A percentile compares a stretch with the other conserved stretches of the same genome.
Conservation (phyloP, 306 rosid genomes). For the Gastrolobium villosum region DNA sequence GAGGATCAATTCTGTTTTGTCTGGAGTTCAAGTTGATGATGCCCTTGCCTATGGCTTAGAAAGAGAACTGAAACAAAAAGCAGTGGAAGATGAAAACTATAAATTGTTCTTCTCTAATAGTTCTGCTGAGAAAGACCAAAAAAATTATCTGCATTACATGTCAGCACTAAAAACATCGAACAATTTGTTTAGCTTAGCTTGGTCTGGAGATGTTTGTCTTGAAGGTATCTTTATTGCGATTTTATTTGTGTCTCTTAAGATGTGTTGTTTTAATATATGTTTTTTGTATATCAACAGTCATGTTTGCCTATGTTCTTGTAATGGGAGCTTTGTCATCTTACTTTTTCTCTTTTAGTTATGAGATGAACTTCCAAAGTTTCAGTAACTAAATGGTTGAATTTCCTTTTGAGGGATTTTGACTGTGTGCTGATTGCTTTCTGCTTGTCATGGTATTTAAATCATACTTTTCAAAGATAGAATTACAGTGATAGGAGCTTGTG, state of each 20-base stretch:
- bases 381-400: conserved; percentile 24
- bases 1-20: conserved; percentile 90
- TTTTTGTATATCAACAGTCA: conserved; percentile 3
- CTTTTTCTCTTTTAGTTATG: conserved; percentile 14
- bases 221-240: conserved; percentile 71
- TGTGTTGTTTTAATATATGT: conserved; percentile 33
- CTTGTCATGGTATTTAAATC: background rate
- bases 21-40: conserved; percentile 83
- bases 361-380: conserved; percentile 3
- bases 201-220: conserved; percentile 88
- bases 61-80: conserved; percentile 82
- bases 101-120: conserved; percentile 63
- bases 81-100: conserved; percentile 63
- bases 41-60: conserved; percentile 94
- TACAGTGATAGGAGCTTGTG: conserved; percentile 1
- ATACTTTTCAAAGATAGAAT: background rate
- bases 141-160: conserved; percentile 72
- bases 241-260: conserved; percentile 31
- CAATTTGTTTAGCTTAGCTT: conserved; percentile 69
- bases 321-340: conserved; percentile 34
- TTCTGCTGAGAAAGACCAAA: conserved; percentile 56
- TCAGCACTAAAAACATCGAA: conserved; percentile 82
- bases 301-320: conserved; percentile 37
- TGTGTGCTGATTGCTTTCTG: conserved; percentile 18
- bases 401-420: conserved; percentile 14